phyloP scores from a whole-genome alignment of 2,329 filamentous ascomycete species.

The Ophiocordyceps camponoti-saundersi region DNA sequence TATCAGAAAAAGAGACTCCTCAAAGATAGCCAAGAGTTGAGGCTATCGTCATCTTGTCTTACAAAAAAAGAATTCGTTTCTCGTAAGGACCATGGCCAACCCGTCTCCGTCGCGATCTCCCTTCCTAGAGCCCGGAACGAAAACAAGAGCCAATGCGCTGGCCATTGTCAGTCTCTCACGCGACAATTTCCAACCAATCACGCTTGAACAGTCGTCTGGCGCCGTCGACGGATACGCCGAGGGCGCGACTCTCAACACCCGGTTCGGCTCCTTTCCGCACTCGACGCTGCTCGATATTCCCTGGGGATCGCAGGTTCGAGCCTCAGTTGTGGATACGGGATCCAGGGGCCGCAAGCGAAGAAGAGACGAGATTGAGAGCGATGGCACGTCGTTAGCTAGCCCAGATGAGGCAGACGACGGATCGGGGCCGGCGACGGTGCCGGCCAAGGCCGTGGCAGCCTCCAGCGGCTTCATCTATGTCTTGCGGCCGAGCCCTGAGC shows the following conservation, averaged over 20 bases:
- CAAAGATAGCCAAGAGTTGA: background rate
- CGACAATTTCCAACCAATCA: slow-evolving; percentile 65
- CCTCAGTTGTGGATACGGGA: slow-evolving; percentile 79
- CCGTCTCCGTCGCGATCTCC: slow-evolving; percentile 47
- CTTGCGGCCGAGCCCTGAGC: slow-evolving; percentile 61
- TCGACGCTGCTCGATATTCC: slow-evolving; percentile 59
- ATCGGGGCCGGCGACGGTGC: slow-evolving; percentile 13
- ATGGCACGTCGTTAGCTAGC: slow-evolving; percentile 21
- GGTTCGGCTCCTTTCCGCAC: slow-evolving; percentile 82
- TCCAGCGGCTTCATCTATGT: slow-evolving; percentile 61
- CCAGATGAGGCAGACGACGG: slow-evolving; percentile 16
- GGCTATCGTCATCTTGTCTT: background rate
- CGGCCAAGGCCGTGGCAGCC: slow-evolving; percentile 34
- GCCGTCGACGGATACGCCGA: slow-evolving; percentile 57
- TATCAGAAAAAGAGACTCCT: background rate
- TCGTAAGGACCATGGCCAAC: slow-evolving; percentile 13
- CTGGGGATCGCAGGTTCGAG: slow-evolving; percentile 85
- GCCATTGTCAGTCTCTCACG: slow-evolving; percentile 79
- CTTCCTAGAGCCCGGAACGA: slow-evolving; percentile 56
- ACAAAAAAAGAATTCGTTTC: background rate
- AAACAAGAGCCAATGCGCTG: slow-evolving; percentile 47
- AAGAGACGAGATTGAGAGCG: slow-evolving; percentile 22
- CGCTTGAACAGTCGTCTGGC: slow-evolving; percentile 44
- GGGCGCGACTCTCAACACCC: slow-evolving; percentile 71
- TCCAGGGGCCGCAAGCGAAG: slow-evolving; percentile 63